Percentiles rank a stretch among this genome's conserved stretches.
These are phyloP conservation scores for Monosporascus sp. DNA, from an alignment of 2,329 filamentous ascomycete species.

Conservation along the genomic window DNA sequence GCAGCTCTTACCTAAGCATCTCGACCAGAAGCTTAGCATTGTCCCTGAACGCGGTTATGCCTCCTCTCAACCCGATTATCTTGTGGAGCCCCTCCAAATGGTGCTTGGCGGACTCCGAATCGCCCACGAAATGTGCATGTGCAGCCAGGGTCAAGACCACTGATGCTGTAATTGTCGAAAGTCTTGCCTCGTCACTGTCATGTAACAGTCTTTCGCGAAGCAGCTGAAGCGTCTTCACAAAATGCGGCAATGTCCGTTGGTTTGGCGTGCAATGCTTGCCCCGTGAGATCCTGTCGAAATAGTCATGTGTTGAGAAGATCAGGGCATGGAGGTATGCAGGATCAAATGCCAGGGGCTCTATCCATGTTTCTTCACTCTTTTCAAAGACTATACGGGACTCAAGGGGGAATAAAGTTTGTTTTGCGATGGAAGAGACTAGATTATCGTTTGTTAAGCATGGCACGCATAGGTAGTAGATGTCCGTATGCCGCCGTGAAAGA, in stretches of 20 bases:
- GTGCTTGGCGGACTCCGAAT: slow-evolving; percentile 21
- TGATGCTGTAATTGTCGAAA: slow-evolving; percentile 25
- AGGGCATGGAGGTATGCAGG: slow-evolving; percentile 30
- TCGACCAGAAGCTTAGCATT: slow-evolving; percentile 32
- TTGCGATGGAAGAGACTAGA: slow-evolving; percentile 27
- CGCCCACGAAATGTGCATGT: slow-evolving; percentile 23
- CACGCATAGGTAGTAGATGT: background rate
- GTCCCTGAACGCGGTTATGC: slow-evolving; percentile 22
- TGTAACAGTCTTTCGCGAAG: slow-evolving; percentile 26
- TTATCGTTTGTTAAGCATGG: background rate
- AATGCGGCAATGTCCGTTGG: slow-evolving; percentile 16
- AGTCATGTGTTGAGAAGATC: slow-evolving; percentile 28
- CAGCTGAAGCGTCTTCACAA: slow-evolving; percentile 21
- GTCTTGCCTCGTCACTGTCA: slow-evolving; percentile 13
- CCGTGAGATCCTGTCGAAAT: slow-evolving; percentile 21
- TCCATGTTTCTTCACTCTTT: slow-evolving; percentile 17
- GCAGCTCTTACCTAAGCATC: slow-evolving; percentile 12
- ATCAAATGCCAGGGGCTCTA: slow-evolving; percentile 27
- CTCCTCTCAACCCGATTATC: slow-evolving; percentile 33
- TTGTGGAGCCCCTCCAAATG: slow-evolving; percentile 32
- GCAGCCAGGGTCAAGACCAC: slow-evolving; percentile 27
- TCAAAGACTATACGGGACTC: slow-evolving; percentile 27
- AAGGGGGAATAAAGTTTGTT: slow-evolving; percentile 27
- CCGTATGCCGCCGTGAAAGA: background rate
- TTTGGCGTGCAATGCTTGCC: slow-evolving; percentile 1